Conservation (phyloP, 306 rosid species). For the Cercis canadensis region DNA sequence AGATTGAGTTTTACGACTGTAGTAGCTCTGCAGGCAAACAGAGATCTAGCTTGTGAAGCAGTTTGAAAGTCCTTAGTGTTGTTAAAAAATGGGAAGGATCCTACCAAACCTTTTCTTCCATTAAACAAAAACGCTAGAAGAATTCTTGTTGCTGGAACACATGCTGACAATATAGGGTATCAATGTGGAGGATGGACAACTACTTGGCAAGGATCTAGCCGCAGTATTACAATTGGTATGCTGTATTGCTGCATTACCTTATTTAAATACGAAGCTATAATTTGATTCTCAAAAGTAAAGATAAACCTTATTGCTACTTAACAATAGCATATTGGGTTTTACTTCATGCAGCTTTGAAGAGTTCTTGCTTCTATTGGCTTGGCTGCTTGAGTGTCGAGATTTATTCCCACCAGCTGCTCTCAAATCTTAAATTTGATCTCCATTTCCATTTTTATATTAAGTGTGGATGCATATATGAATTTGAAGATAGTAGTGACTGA, state of each 20-base stretch:
- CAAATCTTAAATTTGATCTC: too few species aligned
- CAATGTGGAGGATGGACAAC: conserved; percentile 95
- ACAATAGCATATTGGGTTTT: too few species aligned
- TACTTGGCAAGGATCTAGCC: conserved; percentile 65
- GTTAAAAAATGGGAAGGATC: conserved; percentile 80
- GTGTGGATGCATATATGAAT: too few species aligned
- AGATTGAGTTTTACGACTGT: neutral
- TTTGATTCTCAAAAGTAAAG: too few species aligned
- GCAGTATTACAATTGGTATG: conserved; percentile 76
- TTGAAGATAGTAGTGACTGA: too few species aligned
- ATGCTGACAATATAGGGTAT: conserved; percentile 82
- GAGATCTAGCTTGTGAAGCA: conserved; percentile 87
- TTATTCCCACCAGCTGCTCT: too few species aligned
- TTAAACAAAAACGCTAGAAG: conserved; percentile 66
- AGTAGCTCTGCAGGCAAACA: conserved; percentile 58
- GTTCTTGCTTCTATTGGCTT: too few species aligned
- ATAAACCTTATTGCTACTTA: too few species aligned
- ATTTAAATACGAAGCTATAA: conserved; percentile 3
- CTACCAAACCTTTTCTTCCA: conserved; percentile 74
- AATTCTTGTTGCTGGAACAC: conserved; percentile 82
- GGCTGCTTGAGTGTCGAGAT: too few species aligned
- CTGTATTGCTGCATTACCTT: neutral
- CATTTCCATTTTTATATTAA: too few species aligned
- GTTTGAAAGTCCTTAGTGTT: conserved; percentile 86
- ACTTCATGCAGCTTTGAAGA: too few species aligned